A percentile compares a stretch with the other conserved stretches of the same genome.
These are phyloP conservation scores for Wickerhamiella brachini DNA, from an alignment of 805 yeast genomes.

Conservation along the genomic window DNA sequence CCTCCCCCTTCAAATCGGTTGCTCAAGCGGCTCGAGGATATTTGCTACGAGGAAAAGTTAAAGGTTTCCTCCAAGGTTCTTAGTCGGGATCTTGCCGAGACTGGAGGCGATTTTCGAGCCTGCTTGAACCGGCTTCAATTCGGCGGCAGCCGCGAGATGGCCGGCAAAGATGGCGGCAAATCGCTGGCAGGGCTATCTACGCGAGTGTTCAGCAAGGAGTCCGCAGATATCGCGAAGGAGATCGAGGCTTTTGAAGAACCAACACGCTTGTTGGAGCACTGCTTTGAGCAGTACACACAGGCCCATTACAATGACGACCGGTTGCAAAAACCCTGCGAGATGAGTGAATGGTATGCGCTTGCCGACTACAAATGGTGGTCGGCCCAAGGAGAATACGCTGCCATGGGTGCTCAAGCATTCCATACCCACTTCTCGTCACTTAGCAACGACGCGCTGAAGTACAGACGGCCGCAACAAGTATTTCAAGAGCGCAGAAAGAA, in stretches of 20 bases:
- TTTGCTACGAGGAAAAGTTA: conserved; percentile 43
- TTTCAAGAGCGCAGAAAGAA: conserved; percentile 21
- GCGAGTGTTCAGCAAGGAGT: background rate
- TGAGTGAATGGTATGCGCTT: conserved; percentile 68
- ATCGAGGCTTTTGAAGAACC: conserved; percentile 5
- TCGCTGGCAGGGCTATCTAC: background rate
- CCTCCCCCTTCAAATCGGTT: conserved; percentile 39
- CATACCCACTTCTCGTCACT: conserved; percentile 34
- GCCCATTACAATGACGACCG: conserved; percentile 49
- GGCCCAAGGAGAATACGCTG: conserved; percentile 11
- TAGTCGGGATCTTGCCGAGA: conserved; percentile 49
- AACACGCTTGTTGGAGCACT: conserved; percentile 53
- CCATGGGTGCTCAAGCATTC: conserved; percentile 23
- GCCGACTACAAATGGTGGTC: conserved; percentile 33
- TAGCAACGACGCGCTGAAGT: conserved; percentile 29
- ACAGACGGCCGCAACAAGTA: conserved; percentile 12
- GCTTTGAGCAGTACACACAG: conserved; percentile 52
- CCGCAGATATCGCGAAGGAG: background rate
- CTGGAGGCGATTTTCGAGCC: conserved; percentile 76
- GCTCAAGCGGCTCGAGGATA: conserved; percentile 34
- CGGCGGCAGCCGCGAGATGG: conserved; percentile 16
- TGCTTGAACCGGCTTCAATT: conserved; percentile 78
- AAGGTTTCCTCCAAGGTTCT: conserved; percentile 36
- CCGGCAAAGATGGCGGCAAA: background rate
- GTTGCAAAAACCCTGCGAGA: conserved; percentile 31